phyloP scores from a whole-genome alignment of 345 rosid genomes.

The Acer saccharum region DNA sequence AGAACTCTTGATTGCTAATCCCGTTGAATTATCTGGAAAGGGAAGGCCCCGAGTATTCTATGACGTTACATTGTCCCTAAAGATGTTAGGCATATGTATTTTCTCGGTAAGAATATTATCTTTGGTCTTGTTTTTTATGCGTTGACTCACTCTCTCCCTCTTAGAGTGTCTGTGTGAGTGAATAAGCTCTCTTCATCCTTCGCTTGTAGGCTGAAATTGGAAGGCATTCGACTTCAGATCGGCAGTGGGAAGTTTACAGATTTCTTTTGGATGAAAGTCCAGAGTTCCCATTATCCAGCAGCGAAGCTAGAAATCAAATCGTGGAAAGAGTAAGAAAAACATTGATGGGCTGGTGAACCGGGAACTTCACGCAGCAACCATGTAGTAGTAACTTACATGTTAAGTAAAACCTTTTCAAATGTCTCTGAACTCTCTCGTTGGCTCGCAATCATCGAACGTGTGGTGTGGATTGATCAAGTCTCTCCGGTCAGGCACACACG shows the following conservation, averaged over 20 bases:
- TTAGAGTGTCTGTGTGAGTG: not conserved
- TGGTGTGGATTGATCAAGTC: not conserved
- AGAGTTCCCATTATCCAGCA: constrained; percentile 55
- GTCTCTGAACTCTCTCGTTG: not conserved
- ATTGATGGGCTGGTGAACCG: constrained; percentile 70
- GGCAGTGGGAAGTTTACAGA: constrained; percentile 84
- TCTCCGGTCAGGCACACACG: not conserved
- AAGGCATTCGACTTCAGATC: constrained; percentile 50
- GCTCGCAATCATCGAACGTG: not conserved
- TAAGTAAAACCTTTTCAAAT: not conserved
- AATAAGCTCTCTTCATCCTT: not conserved
- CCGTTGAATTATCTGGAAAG: constrained; percentile 71
- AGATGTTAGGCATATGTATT: constrained; percentile 63
- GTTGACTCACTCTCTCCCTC: not conserved
- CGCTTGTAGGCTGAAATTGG: constrained; percentile 65
- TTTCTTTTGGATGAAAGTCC: constrained; percentile 65
- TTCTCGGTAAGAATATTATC: constrained; percentile 51
- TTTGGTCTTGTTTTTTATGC: not conserved
- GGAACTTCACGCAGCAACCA: not conserved
- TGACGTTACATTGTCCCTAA: constrained; percentile 66
- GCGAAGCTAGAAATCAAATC: constrained; percentile 47
- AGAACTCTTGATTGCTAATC: constrained; percentile 73
- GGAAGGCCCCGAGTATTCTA: constrained; percentile 84
- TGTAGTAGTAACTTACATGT: not conserved
- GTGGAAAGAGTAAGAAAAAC: constrained; percentile 61